Evolutionary conservation across 208 protist genomes (phyloP), one percentile per base, ranked within the genome.

Genomic region (Acanthamoeba healyi): DNA sequence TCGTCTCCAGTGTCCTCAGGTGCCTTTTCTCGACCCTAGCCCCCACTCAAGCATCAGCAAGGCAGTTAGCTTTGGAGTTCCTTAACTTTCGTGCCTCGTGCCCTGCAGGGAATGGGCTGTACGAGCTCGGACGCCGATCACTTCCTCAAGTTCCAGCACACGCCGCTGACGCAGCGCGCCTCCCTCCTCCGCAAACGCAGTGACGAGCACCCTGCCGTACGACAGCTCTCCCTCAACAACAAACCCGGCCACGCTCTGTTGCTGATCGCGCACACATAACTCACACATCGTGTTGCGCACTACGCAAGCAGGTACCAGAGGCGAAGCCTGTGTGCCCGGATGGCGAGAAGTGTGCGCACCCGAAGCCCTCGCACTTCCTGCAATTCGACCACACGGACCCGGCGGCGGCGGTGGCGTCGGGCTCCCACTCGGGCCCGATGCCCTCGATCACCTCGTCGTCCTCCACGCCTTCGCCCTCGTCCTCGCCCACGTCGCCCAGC

Each of bases 111-210:
- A 6, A 26, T 29, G 7, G 29, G 7, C 14, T 70, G 61, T 70
- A 34, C 61, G 29, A 70, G 61, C 61, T 12, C 61, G 7, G 61
- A 70, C 29, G 26, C 61, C 19, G 61, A 70, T 24, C 61, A 70
- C 61, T 70, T 70, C 61, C 61, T 70, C 29, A 70, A 70, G 22
- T 70, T 70, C 29, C 61, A 70, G 61, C 61, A 70, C 61, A 70
- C 61, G 29, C 61, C 61, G 26, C 9, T 26, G 19, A 26, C 19
- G 7, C 26, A 70, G 29, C 61, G 61, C 61, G 61, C 61, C 14
- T 70, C 61, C 7, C 61, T 70, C 61, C 61, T 70, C 61, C 61
- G 61, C 61, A 70, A 70, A 24, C 61, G 61, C 7, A 70, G 61
- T 24, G 19, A 7, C 61, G 61, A 70, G 29, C 61, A 70, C 14